Evolutionary conservation across 192 early-diverging fungal species (phyloP).

Genomic region (Dispira simplex): DNA sequence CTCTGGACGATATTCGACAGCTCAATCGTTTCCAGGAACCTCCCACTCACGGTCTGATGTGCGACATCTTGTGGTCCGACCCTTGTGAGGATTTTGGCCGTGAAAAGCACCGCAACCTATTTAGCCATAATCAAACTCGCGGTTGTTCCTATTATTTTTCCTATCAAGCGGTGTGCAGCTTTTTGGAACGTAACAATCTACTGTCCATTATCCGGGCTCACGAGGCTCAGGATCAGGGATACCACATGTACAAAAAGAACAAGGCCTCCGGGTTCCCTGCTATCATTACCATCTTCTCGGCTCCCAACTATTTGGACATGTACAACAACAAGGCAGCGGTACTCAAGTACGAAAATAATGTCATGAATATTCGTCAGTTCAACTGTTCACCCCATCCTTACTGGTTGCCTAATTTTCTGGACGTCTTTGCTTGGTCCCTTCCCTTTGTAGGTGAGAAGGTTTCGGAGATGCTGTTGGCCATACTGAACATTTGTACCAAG

Average conservation of each 20-base stretch:
- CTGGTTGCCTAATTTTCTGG: constrained; percentile 99
- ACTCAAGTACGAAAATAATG: constrained; percentile 96
- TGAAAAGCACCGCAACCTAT: constrained; percentile 77
- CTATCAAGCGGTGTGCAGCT: constrained; percentile 83
- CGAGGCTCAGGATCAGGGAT: constrained; percentile 93
- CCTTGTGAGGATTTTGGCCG: constrained; percentile 95
- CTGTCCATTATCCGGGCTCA: constrained; percentile 94
- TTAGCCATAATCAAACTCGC: constrained; percentile 83
- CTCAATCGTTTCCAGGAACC: constrained; percentile 87
- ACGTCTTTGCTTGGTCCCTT: constrained; percentile 94
- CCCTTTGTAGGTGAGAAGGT: constrained; percentile 98
- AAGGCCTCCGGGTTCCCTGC: constrained; percentile 87
- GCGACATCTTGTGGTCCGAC: constrained; percentile 84
- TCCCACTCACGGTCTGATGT: constrained; percentile 89
- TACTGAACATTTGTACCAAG: constrained; percentile 90
- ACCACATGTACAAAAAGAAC: constrained; percentile 94
- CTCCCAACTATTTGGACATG: constrained; percentile 94
- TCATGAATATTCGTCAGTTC: constrained; percentile 97
- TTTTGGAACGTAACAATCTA: constrained; percentile 87
- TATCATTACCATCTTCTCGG: constrained; percentile 96
- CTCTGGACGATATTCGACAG: constrained; percentile 73
- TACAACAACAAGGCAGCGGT: constrained; percentile 99
- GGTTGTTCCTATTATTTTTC: constrained; percentile 94
- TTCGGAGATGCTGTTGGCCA: constrained; percentile 91
- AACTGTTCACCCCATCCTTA: constrained; percentile 94